Evolutionary conservation across 83 land plant species (phyloP), one percentile per base, ranked within the genome.

Genomic region (Isoetes engelmannii): DNA sequence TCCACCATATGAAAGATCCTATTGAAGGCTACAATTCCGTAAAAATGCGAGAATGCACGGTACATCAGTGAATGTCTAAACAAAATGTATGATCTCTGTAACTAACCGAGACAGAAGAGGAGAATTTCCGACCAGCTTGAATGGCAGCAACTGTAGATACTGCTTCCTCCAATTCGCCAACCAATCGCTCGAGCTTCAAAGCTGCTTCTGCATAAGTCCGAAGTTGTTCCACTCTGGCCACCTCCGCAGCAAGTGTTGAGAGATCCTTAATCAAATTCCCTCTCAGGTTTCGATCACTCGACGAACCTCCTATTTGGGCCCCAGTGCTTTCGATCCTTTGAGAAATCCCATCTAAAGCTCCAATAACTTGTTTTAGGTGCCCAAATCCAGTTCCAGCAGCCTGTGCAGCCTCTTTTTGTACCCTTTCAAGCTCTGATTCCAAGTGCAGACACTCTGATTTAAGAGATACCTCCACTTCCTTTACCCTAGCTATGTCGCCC

Each of bases 111-210:
- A 18, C 47, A 43, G 44, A 6, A 19, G 44, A 58, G 5, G 28
- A 12, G 28, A 47, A 9, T 18, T 61, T 9, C 6, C 71, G 50
- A 12, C 37, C 67, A 15, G 42, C 44, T 20, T 58, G 20, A 5
- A 28, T 54, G 7, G 67, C 7, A 5, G 75, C 71, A 59, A 80
- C 66, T 10, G 81, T 65, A 48, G 93, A 80, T 45, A 95, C 97
- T 37, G 89, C 84, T 79, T 90, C 99, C 77, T 95, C 99, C 48
- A 91, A 75, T 63, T 95, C 97, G 60, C 99, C 99, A 65, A 91
- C 81, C 67, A 88, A 69, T 57, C 64, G 70, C 48, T 91, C 97
- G 45, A 95, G 80, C 73, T 83, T 81, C 53, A 91, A 81, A 63
- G 89, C 86, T n/a, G 83, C 86, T 65, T 95, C 91, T 81, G 86